These are phyloP conservation scores for Datisca glomerata DNA, from an alignment of 306 rosid genomes.

Conservation along the genomic window DNA sequence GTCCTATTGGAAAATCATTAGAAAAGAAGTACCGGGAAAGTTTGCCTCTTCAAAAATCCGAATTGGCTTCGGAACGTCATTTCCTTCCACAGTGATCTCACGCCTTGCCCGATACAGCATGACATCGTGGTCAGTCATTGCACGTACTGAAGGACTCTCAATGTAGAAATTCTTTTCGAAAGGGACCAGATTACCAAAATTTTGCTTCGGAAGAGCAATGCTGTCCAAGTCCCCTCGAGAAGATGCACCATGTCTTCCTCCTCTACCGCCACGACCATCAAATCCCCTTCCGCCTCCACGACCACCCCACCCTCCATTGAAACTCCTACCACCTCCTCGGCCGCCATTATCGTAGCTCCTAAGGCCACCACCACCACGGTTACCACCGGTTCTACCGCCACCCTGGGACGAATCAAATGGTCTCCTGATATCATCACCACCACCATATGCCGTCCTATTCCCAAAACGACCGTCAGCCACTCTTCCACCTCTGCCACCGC, in stretches of 20 bases:
- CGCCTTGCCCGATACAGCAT: conserved; percentile 40
- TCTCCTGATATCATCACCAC: no score
- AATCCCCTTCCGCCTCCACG: conserved; percentile 24
- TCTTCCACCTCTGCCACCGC: conserved; percentile 24
- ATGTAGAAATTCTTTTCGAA: conserved; percentile 76
- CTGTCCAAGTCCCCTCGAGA: conserved; percentile 70
- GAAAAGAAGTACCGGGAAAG: conserved; percentile 56
- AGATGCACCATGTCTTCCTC: conserved; percentile 54
- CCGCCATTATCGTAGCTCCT: no score
- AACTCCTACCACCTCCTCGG: conserved; percentile 21
- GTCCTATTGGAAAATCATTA: conserved; percentile 2
- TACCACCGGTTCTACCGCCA: conserved; percentile 14
- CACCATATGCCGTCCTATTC: no score
- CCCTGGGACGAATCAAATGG: conserved; percentile 25
- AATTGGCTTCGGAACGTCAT: conserved; percentile 72
- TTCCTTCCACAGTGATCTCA: conserved; percentile 78
- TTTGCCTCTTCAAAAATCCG: conserved; percentile 59
- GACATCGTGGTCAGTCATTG: conserved; percentile 67
- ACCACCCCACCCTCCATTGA: conserved; percentile 15
- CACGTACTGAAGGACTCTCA: conserved; percentile 45
- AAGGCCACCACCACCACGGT: conserved; percentile 14
- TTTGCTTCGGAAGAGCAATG: conserved; percentile 62
- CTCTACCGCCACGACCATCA: conserved; percentile 32
- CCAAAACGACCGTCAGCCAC: conserved; percentile 11
- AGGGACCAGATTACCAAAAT: conserved; percentile 69